A percentile compares a stretch with the other conserved stretches of the same genome.
These are phyloP conservation scores for Parathielavia hyrcaniae DNA, from an alignment of 495 filamentous ascomycete species.

Conservation along the genomic window DNA sequence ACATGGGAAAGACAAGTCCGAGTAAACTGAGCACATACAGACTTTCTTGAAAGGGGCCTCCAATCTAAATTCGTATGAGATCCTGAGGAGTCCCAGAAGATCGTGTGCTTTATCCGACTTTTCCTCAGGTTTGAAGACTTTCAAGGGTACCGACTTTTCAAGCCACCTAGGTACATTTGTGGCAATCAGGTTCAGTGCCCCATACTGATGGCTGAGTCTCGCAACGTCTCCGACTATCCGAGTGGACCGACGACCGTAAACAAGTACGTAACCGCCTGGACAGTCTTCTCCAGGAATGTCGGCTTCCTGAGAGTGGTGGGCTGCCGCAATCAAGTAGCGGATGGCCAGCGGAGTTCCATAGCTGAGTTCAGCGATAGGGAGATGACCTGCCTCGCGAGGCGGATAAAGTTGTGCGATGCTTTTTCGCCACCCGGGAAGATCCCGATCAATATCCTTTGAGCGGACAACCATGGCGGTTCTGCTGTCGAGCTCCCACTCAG, in stretches of 20 bases:
- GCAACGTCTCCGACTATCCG: not conserved
- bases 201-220: not conserved
- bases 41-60: not conserved
- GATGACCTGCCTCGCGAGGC: not conserved
- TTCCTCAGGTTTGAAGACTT: not conserved
- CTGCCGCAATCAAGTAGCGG: not conserved
- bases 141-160: not conserved
- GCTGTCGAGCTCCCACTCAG: not conserved
- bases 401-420: not conserved
- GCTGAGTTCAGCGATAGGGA: not conserved
- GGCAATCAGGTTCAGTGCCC: not conserved
- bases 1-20: not conserved
- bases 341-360: not conserved
- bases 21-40: not conserved
- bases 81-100: not conserved
- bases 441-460: not conserved
- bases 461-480: not conserved
- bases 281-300: not conserved
- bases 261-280: too few relatives aligned
- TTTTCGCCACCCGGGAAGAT: not conserved
- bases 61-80: not conserved
- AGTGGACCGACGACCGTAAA: not conserved
- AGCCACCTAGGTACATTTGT: not conserved
- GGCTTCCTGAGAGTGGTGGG: not conserved
- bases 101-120: not conserved